Evolutionary conservation across 1,139 yeast species (phyloP), one percentile per base, ranked within the genome.

Genomic region (Pneumocystis jirovecii): DNA sequence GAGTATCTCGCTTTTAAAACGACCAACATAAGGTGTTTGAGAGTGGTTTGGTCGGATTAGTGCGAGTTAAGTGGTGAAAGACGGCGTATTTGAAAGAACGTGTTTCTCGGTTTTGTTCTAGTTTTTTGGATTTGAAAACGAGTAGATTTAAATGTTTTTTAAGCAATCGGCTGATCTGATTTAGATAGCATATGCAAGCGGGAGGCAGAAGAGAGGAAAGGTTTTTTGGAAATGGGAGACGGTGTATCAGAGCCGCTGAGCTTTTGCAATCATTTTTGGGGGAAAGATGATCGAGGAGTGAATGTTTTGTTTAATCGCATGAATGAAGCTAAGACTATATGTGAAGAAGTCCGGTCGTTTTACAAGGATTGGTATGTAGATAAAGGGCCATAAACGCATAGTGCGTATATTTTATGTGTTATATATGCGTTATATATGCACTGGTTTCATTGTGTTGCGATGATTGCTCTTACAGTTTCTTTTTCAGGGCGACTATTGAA

Each of bases 401-500:
- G 15, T 40, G 15, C 15, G 44, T 19, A 15, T 40, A 4, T 17
- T 17, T 15, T 40, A 15, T 40, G 19, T 17, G 19, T 37, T 15
- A 40, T 40, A 40, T 40, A 40, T 40, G 44, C 44, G 19, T 17
- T 15, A 15, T 40, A 37, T 37, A 10, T 5, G 34, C 5, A 31
- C 12, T 37, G 12, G 12, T 7, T 37, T 37, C 7, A 10, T 7
- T 12, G 15, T 37, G 12, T 12, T 2, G 17, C 5, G 3, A 34
- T 60, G 12, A 2, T 8, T 12, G 2, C 7, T 37, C 40, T 37
- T 1, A 37, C 7, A 10, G 12, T 7, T 37, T 37, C 15, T 10
- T 37, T 10, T 37, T 4, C 35, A 69, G 85, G 62, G 77, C 82
- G 1, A 77, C 80, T 8, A 81, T 89, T 59, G 96, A 89, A 71